Conservation (phyloP, 139 green algal species). For the Dunaliella primolecta region DNA sequence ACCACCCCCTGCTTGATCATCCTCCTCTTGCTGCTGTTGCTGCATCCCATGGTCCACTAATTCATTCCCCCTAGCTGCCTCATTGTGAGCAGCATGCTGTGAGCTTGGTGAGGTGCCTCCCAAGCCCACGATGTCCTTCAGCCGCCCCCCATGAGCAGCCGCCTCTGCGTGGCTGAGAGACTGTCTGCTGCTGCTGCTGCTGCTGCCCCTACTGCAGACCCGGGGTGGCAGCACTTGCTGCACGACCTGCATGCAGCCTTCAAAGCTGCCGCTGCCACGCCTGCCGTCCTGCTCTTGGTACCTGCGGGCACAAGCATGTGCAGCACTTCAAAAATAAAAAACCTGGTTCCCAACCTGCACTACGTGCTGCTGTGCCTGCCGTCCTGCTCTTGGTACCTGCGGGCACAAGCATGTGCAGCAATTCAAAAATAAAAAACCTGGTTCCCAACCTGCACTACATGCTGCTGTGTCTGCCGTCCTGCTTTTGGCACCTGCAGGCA, state of each 20-base stretch:
- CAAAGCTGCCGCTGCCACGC: constrained; percentile 23
- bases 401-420: not conserved
- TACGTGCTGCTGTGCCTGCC: constrained; percentile 24
- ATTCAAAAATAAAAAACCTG: no score
- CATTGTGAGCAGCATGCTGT: no score
- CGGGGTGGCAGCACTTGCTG: constrained; percentile 16
- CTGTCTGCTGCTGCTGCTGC: constrained; percentile 5
- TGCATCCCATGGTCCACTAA: no score
- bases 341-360: no score
- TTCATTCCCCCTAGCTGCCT: no score
- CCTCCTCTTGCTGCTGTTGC: not conserved
- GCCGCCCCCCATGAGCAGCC: not conserved
- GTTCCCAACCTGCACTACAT: no score
- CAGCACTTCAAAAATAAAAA: no score
- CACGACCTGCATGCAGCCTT: constrained; percentile 23
- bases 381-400: constrained; percentile 32
- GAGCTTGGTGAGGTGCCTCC: no score
- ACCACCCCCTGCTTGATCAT: no score
- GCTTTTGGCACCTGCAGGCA: constrained; percentile 24
- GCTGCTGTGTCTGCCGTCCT: constrained; percentile 27
- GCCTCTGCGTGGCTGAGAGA: not conserved
- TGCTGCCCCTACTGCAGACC: not conserved
- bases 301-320: not conserved
- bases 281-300: constrained; percentile 33
- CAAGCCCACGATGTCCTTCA: not conserved